These are phyloP conservation scores for Rostrohypoxylon terebratum DNA, from an alignment of 495 filamentous ascomycete species.

Conservation along the genomic window DNA sequence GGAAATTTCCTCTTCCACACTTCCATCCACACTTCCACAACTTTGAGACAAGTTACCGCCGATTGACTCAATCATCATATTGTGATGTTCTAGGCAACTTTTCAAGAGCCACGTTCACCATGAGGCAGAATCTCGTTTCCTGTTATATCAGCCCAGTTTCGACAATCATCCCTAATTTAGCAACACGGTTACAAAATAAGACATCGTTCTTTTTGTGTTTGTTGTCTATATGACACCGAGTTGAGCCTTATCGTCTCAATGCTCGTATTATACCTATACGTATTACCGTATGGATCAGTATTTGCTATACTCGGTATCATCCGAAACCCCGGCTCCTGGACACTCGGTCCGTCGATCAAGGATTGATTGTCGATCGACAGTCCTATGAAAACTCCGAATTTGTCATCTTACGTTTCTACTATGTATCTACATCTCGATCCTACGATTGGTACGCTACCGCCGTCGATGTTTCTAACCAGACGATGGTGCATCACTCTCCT, in stretches of 20 bases:
- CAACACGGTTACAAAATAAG: not conserved
- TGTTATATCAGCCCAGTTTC: not conserved
- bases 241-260: not conserved
- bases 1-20: not conserved
- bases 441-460: slow-evolving; percentile 17
- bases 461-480: slow-evolving; percentile 16
- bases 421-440: not conserved
- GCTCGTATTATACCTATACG: slow-evolving; percentile 1
- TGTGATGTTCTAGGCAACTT: not conserved
- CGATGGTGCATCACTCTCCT: slow-evolving; percentile 22
- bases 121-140: not conserved
- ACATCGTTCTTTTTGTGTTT: slow-evolving; percentile 5
- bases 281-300: too few species aligned
- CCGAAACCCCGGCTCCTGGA: slow-evolving; percentile 16
- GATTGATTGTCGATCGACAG: slow-evolving; percentile 11
- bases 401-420: slow-evolving; percentile 18
- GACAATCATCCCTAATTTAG: not conserved
- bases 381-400: slow-evolving; percentile 34
- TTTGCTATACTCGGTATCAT: slow-evolving; percentile 32
- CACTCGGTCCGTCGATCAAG: slow-evolving; percentile 28
- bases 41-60: not conserved
- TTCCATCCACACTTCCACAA: not conserved
- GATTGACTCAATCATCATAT: not conserved
- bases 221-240: slow-evolving; percentile 1
- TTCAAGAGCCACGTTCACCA: not conserved